Base-by-base conservation (phyloP, 2,329 filamentous ascomycete genomes). In the Aspergillus brasiliensis region DNA sequence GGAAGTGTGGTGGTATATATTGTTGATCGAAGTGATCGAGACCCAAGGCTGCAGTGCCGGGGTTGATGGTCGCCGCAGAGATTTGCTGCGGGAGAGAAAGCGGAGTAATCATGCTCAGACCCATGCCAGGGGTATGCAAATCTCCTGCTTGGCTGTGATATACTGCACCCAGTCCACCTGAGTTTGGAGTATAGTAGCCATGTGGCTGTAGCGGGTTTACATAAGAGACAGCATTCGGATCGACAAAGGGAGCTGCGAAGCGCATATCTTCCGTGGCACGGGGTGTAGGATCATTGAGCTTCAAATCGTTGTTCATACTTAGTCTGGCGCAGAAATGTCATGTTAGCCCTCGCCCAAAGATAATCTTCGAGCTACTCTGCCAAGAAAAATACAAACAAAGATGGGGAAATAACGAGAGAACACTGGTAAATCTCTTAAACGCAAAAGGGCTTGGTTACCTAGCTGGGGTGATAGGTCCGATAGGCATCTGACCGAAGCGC, bases 161-260 rank as follows among this genome's bases (percentile, higher is more conserved):
- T 65, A 94, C 78, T 17, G 90, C 90, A 71, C 90, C 72, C 64
- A 88, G 89, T 48, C 90, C 90, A 64, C 90, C 91, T 2, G 92
- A 90, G 1, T 91, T 96, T 2, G 93, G 91, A 7, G 92, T 93
- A 77, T 96, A 97, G 77, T 95, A 95, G 13, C 89, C 91, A 15
- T 90, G 86, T 48, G 89, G 86, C 65, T 93, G 90, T 65, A 89
- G 87, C 71, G 96, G 94, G 58, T 84, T 83, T 61, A 87, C 84
- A 77, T 97, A 97, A 23, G 87, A 86, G 74, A 91, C 91, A 28
- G 91, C 90, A 74, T 89, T 92, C 17, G 92, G 88, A 72, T 98
- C 94, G 72, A 98, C 84, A 59, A 96, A 82, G 21, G 92, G 95
- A 3, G 93, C 92, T 2, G 93, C 96, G 71, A 97, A 92, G 66